Evolutionary conservation across 495 filamentous ascomycete genomes (phyloP).

Genomic region (Aspergillus conjunctus): DNA sequence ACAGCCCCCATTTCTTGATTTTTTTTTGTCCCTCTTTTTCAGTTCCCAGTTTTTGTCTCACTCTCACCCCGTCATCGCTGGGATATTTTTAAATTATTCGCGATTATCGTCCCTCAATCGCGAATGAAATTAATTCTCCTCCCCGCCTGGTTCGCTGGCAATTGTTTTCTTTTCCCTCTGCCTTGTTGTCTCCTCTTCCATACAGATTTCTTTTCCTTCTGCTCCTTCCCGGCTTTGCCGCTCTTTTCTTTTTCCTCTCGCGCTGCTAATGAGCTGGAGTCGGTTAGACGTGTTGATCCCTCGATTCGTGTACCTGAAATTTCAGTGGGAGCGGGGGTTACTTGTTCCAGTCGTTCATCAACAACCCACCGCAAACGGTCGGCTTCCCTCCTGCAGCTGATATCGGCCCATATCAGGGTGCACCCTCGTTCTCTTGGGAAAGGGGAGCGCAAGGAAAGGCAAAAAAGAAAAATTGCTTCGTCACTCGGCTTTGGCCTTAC

Average conservation of each 20-base stretch:
- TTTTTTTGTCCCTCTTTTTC: neutral
- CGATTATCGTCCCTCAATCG: slow-evolving; percentile 2
- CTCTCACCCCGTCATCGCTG: neutral
- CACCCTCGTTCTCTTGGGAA: neutral
- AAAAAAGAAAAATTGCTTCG: slow-evolving; percentile 11
- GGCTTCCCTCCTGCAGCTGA: slow-evolving; percentile 21
- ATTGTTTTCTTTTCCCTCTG: slow-evolving; percentile 14
- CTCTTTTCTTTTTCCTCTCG: slow-evolving; percentile 12
- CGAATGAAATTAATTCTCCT: slow-evolving; percentile 14
- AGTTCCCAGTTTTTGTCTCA: neutral
- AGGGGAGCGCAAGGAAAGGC: neutral
- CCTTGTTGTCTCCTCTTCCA: slow-evolving; percentile 6
- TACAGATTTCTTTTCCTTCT: slow-evolving; percentile 10
- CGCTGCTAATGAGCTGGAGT: slow-evolving; percentile 14
- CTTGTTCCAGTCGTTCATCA: slow-evolving; percentile 30
- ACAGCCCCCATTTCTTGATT: neutral
- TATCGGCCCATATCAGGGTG: neutral
- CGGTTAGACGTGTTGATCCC: slow-evolving; percentile 7
- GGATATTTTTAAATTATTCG: neutral
- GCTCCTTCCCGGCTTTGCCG: slow-evolving; percentile 3
- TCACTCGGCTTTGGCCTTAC: slow-evolving; percentile 19
- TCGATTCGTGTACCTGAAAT: slow-evolving; percentile 16
- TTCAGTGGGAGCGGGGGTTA: slow-evolving; percentile 24
- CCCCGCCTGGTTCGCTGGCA: slow-evolving; percentile 14
- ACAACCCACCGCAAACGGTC: slow-evolving; percentile 44